These are phyloP conservation scores for Magnaporthiopsis poae DNA, from an alignment of 2,329 filamentous ascomycete genomes.

Conservation along the genomic window DNA sequence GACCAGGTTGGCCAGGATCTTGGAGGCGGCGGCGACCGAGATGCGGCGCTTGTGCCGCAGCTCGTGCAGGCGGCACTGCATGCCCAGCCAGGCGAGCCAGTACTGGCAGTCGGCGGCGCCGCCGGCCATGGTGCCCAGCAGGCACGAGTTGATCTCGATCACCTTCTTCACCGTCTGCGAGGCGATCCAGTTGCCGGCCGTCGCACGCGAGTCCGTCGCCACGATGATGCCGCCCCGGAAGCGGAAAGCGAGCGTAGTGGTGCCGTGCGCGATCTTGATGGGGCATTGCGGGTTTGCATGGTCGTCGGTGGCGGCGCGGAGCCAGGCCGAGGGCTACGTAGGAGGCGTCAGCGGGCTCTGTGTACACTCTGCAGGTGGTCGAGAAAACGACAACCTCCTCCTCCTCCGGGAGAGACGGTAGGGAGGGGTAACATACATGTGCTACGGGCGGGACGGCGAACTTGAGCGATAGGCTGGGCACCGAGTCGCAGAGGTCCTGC, in stretches of 20 bases:
- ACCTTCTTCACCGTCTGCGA: slow-evolving; percentile 99
- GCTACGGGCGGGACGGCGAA: slow-evolving; percentile 91
- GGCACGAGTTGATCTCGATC: slow-evolving; percentile 90
- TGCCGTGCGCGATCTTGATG: slow-evolving; percentile 99
- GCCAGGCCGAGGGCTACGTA: slow-evolving; percentile 73
- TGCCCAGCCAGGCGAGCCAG: slow-evolving; percentile 96
- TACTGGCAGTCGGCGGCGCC: slow-evolving; percentile 99
- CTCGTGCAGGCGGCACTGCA: slow-evolving; percentile 98
- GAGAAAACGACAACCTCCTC: background rate
- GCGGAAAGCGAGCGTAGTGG: slow-evolving; percentile 92
- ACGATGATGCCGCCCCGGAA: slow-evolving; percentile 98
- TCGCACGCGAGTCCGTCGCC: slow-evolving; percentile 92
- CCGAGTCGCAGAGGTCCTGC: slow-evolving; percentile 59
- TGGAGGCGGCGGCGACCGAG: slow-evolving; percentile 90
- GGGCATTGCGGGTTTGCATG: slow-evolving; percentile 91
- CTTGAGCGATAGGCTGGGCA: slow-evolving; percentile 74
- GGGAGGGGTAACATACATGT: slow-evolving; percentile 50
- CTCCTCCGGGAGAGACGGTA: too few species aligned
- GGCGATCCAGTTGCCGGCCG: slow-evolving; percentile 97
- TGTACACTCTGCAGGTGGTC: background rate
- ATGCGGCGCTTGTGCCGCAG: slow-evolving; percentile 98
- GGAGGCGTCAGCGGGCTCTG: slow-evolving; percentile 6
- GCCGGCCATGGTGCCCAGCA: slow-evolving; percentile 96
- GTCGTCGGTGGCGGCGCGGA: slow-evolving; percentile 94
- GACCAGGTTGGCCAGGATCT: slow-evolving; percentile 96